phyloP scores from a whole-genome alignment of 108 stramenopile genomes.

The Pseudonitzschia delicatissima region DNA sequence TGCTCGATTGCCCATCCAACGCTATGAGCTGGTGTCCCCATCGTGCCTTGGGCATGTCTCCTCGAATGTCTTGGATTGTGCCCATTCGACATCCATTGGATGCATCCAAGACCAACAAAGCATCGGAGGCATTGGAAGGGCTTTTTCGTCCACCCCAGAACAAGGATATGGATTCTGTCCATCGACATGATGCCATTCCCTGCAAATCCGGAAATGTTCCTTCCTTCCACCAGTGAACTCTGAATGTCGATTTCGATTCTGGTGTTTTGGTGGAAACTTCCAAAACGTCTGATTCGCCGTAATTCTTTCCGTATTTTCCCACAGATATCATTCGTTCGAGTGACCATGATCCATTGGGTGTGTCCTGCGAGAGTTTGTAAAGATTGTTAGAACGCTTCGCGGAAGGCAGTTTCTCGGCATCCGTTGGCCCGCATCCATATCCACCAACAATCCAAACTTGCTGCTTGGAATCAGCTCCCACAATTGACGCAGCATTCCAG shows the following conservation, averaged over 20 bases:
- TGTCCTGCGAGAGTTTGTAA: slow-evolving; percentile 18
- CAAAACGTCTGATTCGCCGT: neutral
- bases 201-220: slow-evolving; percentile 23
- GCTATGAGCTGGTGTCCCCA: slow-evolving; percentile 75
- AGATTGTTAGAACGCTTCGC: slow-evolving; percentile 19
- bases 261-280: neutral
- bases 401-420: neutral
- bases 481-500: slow-evolving; percentile 55
- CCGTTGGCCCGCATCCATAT: slow-evolving; percentile 68
- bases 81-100: neutral
- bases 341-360: neutral
- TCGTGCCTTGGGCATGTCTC: slow-evolving; percentile 50
- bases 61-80: slow-evolving; percentile 22
- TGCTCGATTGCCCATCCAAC: slow-evolving; percentile 18
- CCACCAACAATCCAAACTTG: slow-evolving; percentile 72
- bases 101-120: slow-evolving; percentile 21
- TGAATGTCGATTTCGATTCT: neutral
- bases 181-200: slow-evolving; percentile 22
- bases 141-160: slow-evolving; percentile 43
- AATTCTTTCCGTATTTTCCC: neutral
- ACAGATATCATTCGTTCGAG: neutral
- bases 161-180: slow-evolving; percentile 18
- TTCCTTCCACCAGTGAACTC: neutral
- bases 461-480: slow-evolving; percentile 8
- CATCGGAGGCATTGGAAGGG: slow-evolving; percentile 25